Base-by-base conservation (phyloP, 2,329 filamentous ascomycete genomes). In the Ceratocystis ficicola region DNA sequence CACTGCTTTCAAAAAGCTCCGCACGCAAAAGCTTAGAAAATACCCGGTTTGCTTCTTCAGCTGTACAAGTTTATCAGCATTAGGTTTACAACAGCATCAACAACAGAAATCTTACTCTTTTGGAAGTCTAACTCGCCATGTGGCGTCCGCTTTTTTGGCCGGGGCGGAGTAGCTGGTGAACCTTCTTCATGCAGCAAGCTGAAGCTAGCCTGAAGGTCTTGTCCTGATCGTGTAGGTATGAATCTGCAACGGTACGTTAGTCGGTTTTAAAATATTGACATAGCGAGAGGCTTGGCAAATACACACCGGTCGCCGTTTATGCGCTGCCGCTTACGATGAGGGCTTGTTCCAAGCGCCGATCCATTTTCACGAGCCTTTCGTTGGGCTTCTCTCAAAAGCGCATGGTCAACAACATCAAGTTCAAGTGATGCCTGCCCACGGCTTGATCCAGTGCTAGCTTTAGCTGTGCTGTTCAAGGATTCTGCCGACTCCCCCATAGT, bases 51-150 rank as follows among this genome's bases (percentile, higher is more conserved):
- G 94, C 94, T 81, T 97, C 91, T 77, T 96, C 92, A 62, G 89
- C 92, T 85, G 68, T 48, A 46, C 15, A 8, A 20, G 4, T 44
- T 5, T n/a, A 12, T 30, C 17, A 63, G 48, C 17, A 52, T 67
- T 48, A 61, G 62, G 28, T 28, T 32, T 22, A 17, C 1, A 22
- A 30, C 28, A 36, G 7, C 46, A 12, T 60, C 20, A 65, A 52
- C 57, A 69, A 70, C 36, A 69, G 64, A 28, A 55, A 59, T 48
- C 86, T 73, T 79, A 93, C 91, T 94, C 75, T 86, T 92, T 74
- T 99, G 94, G 70, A 95, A 96, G 74, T 97, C 88, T 69, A 96
- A 82, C 75, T 96, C 94, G 64, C 89, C 89, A 73, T 95, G 89
- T 8, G 90, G 89, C 25, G 87, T 87, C 55, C 92, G 87, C 77